phyloP scores from a whole-genome alignment of 768 basidiomycete genomes.

The Strobilomyces confusus region DNA sequence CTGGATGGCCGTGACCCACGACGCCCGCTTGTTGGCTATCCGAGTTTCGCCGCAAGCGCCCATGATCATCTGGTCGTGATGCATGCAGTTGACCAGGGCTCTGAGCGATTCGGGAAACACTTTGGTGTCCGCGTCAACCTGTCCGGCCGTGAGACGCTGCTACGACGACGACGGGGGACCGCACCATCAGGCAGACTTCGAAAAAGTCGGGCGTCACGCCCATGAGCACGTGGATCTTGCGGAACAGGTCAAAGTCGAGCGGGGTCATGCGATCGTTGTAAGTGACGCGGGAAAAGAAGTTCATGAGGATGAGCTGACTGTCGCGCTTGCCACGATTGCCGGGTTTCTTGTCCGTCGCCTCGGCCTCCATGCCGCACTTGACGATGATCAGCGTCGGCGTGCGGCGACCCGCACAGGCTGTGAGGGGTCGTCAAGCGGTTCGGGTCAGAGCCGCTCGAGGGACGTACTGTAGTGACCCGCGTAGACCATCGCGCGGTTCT shows the following conservation, averaged over 20 bases:
- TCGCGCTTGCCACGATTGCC: conserved; percentile 99
- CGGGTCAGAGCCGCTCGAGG: background rate
- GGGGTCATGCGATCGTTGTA: conserved; percentile 99
- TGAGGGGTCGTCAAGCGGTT: conserved; percentile 1
- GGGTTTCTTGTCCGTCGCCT: conserved; percentile 86
- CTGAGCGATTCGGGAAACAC: conserved; percentile 88
- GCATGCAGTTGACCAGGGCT: conserved; percentile 96
- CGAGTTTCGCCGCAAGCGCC: conserved; percentile 98
- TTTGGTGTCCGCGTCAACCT: conserved; percentile 99
- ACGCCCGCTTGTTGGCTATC: conserved; percentile 96
- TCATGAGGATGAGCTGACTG: conserved; percentile 98
- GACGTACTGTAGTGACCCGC: conserved; percentile 97
- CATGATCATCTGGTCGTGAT: conserved; percentile 98
- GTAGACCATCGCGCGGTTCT: conserved; percentile 97
- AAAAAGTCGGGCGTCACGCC: conserved; percentile 99
- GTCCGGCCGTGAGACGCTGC: conserved; percentile 13
- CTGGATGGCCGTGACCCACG: conserved; percentile 98
- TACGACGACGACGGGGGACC: background rate
- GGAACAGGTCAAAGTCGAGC: conserved; percentile 95
- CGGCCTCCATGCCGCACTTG: conserved; percentile 91
- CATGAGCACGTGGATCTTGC: conserved; percentile 94
- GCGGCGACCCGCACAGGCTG: conserved; percentile 79
- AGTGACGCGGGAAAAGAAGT: conserved; percentile 98
- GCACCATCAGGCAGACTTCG: conserved; percentile 94
- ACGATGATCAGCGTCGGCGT: conserved; percentile 94